Conservation (phyloP, 2,329 filamentous ascomycete genomes). For the Penicillium carneum region DNA sequence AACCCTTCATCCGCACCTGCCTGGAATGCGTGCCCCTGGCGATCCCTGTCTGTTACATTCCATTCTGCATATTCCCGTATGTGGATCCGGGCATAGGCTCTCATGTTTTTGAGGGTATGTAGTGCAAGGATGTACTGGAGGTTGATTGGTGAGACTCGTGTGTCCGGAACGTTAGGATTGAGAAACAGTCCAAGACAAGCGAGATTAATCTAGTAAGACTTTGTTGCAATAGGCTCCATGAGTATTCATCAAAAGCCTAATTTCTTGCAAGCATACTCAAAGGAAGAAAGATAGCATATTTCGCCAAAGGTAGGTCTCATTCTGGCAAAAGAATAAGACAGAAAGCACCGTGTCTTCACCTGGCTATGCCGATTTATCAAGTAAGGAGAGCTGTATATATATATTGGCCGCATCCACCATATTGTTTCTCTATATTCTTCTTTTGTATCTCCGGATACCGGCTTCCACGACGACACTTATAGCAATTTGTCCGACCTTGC, state of each 20-base stretch:
- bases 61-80: background rate
- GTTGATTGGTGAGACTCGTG: background rate
- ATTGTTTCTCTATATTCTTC: no score
- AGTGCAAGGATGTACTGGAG: background rate
- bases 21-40: slow-evolving; percentile 11
- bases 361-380: no score
- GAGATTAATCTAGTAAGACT: background rate
- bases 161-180: background rate
- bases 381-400: no score
- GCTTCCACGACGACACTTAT: no score
- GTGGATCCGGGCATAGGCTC: background rate
- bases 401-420: no score
- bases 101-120: background rate
- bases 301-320: no score
- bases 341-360: no score
- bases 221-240: background rate
- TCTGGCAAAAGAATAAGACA: no score
- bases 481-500: no score
- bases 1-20: slow-evolving; percentile 5
- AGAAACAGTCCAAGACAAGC: background rate
- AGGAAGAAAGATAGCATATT: no score
- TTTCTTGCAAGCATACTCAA: background rate
- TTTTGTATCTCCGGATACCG: no score
- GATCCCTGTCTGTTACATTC: slow-evolving; percentile 12
- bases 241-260: background rate